Evolutionary conservation across 2,329 filamentous ascomycete species (phyloP), one percentile per base, ranked within the genome.

Genomic region (Elsinoe necatrix): DNA sequence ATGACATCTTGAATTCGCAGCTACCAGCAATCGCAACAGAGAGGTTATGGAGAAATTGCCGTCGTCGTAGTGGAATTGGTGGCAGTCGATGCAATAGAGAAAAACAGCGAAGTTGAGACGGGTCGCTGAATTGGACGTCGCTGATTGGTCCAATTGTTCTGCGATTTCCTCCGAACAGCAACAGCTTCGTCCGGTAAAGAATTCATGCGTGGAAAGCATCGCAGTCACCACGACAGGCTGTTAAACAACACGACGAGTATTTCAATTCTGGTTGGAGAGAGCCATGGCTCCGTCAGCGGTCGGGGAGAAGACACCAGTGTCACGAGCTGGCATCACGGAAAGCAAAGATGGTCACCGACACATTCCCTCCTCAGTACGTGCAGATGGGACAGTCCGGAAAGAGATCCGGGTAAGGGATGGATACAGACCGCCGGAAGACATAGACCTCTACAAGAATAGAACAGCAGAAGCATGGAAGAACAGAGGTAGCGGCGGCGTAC

Each of bases 321-420:
- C 72, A 42, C 71, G 71, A 55, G 70, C 76, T 12, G 76, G 76
- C 67, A 85, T 92, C 64, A 85, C 85, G 54, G 85, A 91, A 68
- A 80, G 84, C 52, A 70, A 72, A 61, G 87, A 82, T 63, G 95
- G 93, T 67, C 82, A 90, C 68, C 87, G 91, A 43, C 85, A 90
- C 64, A 97, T 98, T 58, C 93, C 93, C 23, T 82, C 91, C 42
- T 97, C 92, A 0, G 76, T 83, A 42, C 86, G 95, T 56, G 75
- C 93, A 21, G 93, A 98, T 68, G 93, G 93, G 58, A 89, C 86
- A 52, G 88, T 88, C n/a, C 84, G 93, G 57, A 95, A 88, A 68
- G 92, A 95, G 66, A 97, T 97, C 68, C 89, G 89, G 67, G 89
- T 98, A 60, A 84, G 89, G 27, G 92, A 93, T 0, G 95, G 93